Conservation (phyloP, 2,329 filamentous ascomycete species). For the Fusarium decemcellulare region DNA sequence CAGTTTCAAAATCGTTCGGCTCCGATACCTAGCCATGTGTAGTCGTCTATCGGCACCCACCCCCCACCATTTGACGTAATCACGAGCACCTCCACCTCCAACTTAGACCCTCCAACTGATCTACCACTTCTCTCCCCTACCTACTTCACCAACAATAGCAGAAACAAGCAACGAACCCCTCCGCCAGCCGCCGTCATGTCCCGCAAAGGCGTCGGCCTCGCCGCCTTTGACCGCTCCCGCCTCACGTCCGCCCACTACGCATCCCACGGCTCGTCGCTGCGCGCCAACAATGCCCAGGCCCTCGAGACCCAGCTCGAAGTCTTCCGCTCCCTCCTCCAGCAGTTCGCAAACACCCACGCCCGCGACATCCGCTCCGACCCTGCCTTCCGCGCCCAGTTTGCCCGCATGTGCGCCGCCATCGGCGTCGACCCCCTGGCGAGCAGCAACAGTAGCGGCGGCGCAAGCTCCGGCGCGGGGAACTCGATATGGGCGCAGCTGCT, state of each 20-base stretch:
- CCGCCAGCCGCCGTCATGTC: slow-evolving; percentile 63
- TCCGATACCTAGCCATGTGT: background rate
- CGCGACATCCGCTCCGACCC: slow-evolving; percentile 97
- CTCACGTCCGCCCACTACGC: slow-evolving; percentile 92
- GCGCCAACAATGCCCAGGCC: slow-evolving; percentile 85
- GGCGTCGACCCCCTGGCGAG: slow-evolving; percentile 91
- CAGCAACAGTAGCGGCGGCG: slow-evolving; percentile 49
- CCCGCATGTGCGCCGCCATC: slow-evolving; percentile 97
- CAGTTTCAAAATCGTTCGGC: background rate
- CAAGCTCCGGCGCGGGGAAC: slow-evolving; percentile 64
- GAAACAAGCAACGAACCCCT: background rate
- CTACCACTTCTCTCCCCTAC: background rate
- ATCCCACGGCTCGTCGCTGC: slow-evolving; percentile 89
- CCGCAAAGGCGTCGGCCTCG: slow-evolving; percentile 89
- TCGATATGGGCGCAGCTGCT: slow-evolving; percentile 95
- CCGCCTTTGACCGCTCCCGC: slow-evolving; percentile 88
- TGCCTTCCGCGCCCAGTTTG: slow-evolving; percentile 95
- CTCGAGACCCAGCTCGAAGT: slow-evolving; percentile 94
- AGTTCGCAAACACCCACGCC: slow-evolving; percentile 94
- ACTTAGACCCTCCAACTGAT: background rate
- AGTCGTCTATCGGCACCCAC: slow-evolving; percentile 5
- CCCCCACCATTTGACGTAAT: slow-evolving; percentile 42
- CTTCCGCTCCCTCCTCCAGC: slow-evolving; percentile 94
- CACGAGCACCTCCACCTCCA: background rate
- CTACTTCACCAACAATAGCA: background rate